Evolutionary conservation across 306 rosid genomes (phyloP).

Genomic region (Lagenaria siceraria): DNA sequence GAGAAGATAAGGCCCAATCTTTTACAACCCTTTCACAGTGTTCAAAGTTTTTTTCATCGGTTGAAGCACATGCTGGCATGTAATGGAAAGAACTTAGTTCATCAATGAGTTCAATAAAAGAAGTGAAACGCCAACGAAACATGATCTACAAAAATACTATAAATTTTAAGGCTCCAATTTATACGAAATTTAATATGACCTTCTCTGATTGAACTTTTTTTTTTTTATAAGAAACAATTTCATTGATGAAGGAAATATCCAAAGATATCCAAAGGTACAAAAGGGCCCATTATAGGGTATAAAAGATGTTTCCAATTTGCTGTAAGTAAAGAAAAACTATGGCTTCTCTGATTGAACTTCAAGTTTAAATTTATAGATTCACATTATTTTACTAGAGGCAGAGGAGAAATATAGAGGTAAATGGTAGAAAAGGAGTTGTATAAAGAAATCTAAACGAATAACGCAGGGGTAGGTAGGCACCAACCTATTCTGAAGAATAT

Average conservation of each 20-base stretch:
- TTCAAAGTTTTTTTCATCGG: constrained; percentile 29
- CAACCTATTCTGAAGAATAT: constrained; percentile 53
- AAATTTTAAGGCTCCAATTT: neutral
- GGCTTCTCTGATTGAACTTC: neutral
- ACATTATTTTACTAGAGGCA: neutral
- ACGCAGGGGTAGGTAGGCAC: neutral
- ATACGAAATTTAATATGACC: neutral
- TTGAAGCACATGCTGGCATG: constrained; percentile 33
- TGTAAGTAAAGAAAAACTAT: too few relatives aligned
- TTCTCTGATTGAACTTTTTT: neutral
- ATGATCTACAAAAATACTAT: neutral
- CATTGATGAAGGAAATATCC: too few relatives aligned
- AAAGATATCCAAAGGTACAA: too few relatives aligned
- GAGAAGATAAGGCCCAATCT: constrained; percentile 61
- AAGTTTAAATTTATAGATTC: neutral
- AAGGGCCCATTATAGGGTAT: too few relatives aligned
- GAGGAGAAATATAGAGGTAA: neutral
- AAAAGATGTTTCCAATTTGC: too few relatives aligned
- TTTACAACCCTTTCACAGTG: constrained; percentile 57
- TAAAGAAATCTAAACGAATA: neutral
- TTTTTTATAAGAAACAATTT: too few relatives aligned
- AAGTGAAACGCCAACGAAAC: neutral
- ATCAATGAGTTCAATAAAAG: neutral
- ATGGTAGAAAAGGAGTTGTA: neutral
- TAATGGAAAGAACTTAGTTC: neutral